phyloP scores from a whole-genome alignment of 228 moss, liverwort and hornwort genomes.

The Sphagnum fallax region DNA sequence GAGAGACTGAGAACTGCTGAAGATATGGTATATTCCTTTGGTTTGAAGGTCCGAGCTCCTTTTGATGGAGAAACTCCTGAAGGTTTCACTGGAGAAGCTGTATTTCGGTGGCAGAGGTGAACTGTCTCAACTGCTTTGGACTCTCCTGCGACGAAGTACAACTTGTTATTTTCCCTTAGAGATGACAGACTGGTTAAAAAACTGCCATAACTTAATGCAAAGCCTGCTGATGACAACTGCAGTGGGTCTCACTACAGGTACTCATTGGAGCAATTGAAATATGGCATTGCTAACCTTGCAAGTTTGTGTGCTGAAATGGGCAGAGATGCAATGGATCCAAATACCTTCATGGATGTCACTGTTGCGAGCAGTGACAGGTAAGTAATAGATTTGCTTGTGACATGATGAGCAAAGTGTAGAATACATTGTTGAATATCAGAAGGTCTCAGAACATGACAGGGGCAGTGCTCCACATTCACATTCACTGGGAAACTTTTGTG shows the following conservation, averaged over 20 bases:
- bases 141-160: too few relatives aligned
- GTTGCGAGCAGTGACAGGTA: slow-evolving; percentile 67
- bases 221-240: too few relatives aligned
- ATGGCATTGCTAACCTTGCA: slow-evolving; percentile 5
- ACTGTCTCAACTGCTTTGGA: slow-evolving; percentile 5
- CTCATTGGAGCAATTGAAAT: not conserved
- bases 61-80: slow-evolving; percentile 35
- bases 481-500: too few relatives aligned
- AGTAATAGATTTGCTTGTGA: slow-evolving; percentile 6
- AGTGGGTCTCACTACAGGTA: too few relatives aligned
- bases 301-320: slow-evolving; percentile 9
- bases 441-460: not conserved
- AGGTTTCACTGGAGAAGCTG: slow-evolving; percentile 65
- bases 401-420: not conserved
- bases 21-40: too few relatives aligned
- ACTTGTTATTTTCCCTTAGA: too few relatives aligned
- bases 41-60: slow-evolving; percentile 61
- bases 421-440: not conserved
- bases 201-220: too few relatives aligned
- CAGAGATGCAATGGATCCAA: slow-evolving; percentile 64
- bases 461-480: too few relatives aligned
- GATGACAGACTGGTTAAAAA: too few relatives aligned
- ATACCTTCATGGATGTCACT: slow-evolving; percentile 72
- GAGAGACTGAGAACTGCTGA: not conserved
- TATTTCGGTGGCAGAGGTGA: slow-evolving; percentile 82